phyloP scores from a whole-genome alignment of 148 eudicot genomes.

The Camellia lanceoleosa region DNA sequence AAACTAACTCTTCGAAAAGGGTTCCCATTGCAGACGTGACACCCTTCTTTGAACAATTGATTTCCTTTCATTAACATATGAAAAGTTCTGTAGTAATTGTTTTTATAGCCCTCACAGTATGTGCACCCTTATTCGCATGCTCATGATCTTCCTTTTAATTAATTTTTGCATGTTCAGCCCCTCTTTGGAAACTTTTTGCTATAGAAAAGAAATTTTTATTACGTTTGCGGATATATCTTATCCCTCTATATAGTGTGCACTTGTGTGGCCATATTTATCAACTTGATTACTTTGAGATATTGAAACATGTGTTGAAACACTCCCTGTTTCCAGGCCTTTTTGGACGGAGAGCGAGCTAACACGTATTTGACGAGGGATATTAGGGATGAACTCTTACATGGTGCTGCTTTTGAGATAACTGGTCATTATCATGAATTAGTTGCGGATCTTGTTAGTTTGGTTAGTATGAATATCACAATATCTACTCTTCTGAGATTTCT shows the following conservation, averaged over 20 bases:
- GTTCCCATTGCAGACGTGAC: no score
- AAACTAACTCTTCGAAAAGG: no score
- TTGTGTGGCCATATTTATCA: not conserved
- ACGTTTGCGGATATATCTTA: not conserved
- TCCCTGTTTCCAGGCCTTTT: slow-evolving; percentile 45
- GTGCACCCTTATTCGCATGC: not conserved
- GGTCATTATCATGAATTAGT: slow-evolving; percentile 64
- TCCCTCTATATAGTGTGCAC: not conserved
- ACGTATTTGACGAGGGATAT: slow-evolving; percentile 53
- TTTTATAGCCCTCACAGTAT: not conserved
- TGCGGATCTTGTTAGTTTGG: slow-evolving; percentile 66
- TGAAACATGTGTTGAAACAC: not conserved
- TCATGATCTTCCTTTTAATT: not conserved
- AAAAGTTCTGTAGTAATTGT: not conserved
- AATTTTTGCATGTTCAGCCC: not conserved
- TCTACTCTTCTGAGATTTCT: not conserved
- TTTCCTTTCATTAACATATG: no score
- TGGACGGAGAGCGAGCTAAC: slow-evolving; percentile 76
- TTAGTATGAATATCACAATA: slow-evolving; percentile 27
- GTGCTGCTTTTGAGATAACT: slow-evolving; percentile 72
- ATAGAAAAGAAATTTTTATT: not conserved
- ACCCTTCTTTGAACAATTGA: not conserved
- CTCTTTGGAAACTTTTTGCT: not conserved
- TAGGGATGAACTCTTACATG: slow-evolving; percentile 53
- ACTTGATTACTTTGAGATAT: not conserved